Evolutionary conservation across 2,329 filamentous ascomycete genomes (phyloP), one percentile per base, ranked within the genome.

Genomic region (Graphilbum sp.): DNA sequence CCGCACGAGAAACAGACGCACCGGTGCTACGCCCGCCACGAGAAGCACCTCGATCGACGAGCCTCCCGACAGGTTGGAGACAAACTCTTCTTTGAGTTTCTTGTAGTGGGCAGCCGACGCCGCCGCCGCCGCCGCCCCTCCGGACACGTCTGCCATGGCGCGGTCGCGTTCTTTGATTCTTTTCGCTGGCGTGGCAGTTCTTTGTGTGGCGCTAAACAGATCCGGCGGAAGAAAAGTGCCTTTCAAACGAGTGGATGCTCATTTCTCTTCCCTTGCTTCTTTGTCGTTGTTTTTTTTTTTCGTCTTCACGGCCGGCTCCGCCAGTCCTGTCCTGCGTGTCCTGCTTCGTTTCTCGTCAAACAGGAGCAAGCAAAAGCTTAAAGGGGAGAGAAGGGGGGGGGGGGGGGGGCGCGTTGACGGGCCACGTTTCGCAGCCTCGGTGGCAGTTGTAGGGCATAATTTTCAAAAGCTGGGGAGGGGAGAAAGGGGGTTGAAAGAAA

Each of bases 1-100:
- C n/a, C n/a, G n/a, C n/a, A n/a, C n/a, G n/a, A 13, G 27, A 29
- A 35, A 16, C 35, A 24, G 8, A 56, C 72, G 53, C 71, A 95
- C 90, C 52, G 87, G 78, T 53, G 85, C 84, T 46, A 93, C 79
- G 35, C 82, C 70, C 35, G 83, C 85, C 48, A 96, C 82, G 49
- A 73, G 70, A 55, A 87, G 88, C 61, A 98, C 87, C 56, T 98
- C 90, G 48, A 69, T 63, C 43, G 93, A 76, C 24, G 75, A 70
- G 42, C 90, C 85, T 31, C 90, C 90, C 7, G 79, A 77, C 23
- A 94, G 73, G 55, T 86, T 83, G 39, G 88, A 94, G 52, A 98
- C 90, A 56, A 94, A 94, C 53, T 85, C 85, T 65, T 93, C 87
- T 63, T 98, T 98, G 48, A 80, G 69, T 51, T 80, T 73, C 62